A percentile compares a stretch with the other conserved stretches of the same genome.
phyloP scores from a whole-genome alignment of 176 grass and related monocot species.

The Avena sativa region DNA sequence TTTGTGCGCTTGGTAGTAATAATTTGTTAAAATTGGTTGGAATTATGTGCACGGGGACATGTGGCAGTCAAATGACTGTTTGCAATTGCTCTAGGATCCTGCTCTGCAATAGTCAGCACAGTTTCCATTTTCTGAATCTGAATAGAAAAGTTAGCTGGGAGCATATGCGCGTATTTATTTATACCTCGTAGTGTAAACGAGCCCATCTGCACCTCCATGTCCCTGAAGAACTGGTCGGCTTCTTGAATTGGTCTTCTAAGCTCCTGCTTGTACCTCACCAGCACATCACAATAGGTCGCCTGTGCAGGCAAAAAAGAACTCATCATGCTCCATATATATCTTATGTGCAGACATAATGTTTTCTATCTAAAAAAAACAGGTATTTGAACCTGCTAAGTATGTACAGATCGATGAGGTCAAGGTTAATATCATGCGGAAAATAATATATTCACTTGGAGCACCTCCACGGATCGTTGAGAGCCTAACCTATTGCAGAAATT shows the following conservation, averaged over 20 bases:
- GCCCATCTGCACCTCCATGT: conserved; percentile 70
- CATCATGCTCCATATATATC: not conserved
- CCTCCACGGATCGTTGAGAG: not conserved
- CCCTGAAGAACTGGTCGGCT: conserved; percentile 73
- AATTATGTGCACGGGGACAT: not conserved
- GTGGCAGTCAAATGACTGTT: conserved; percentile 29
- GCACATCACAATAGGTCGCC: conserved; percentile 67
- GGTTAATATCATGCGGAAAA: not conserved
- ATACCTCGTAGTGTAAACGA: conserved; percentile 61
- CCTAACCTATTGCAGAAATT: not conserved
- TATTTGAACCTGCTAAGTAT: not conserved
- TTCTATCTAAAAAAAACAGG: not conserved
- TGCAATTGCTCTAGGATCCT: conserved; percentile 26
- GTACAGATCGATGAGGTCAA: not conserved
- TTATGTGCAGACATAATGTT: not conserved
- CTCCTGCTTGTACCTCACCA: conserved; percentile 73
- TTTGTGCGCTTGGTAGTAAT: not conserved
- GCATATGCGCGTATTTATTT: conserved; percentile 33
- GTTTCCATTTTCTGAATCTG: conserved; percentile 30
- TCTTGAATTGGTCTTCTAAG: conserved; percentile 75
- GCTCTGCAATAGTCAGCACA: conserved; percentile 37
- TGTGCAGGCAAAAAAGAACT: conserved; percentile 29
- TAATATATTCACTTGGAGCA: not conserved
- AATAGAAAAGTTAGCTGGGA: not conserved
- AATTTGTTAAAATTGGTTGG: not conserved